phyloP scores from a whole-genome alignment of 2,329 filamentous ascomycete species.

The Sordariomycetes sp. region DNA sequence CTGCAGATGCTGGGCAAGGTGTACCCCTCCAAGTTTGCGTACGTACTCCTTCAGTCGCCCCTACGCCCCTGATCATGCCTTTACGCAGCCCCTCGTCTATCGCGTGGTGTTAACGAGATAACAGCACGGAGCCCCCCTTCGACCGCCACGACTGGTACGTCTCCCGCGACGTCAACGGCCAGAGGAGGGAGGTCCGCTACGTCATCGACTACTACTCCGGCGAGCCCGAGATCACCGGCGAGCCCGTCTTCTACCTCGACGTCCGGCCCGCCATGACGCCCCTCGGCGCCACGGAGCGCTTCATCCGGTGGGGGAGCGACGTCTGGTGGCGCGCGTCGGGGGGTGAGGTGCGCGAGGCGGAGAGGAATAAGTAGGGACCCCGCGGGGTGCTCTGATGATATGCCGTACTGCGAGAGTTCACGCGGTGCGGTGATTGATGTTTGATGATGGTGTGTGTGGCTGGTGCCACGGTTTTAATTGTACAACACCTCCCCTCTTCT shows the following conservation, averaged over 20 bases:
- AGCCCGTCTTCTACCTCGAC: slow-evolving; percentile 92
- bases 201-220: slow-evolving; percentile 95
- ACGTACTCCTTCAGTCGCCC: slow-evolving; percentile 20
- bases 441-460: neutral
- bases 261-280: slow-evolving; percentile 83
- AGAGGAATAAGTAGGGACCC: neutral
- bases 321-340: slow-evolving; percentile 87
- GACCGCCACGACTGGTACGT: slow-evolving; percentile 98
- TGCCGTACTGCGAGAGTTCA: neutral
- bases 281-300: slow-evolving; percentile 63
- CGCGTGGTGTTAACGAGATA: too few relatives aligned
- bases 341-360: slow-evolving; percentile 42
- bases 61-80: too few relatives aligned
- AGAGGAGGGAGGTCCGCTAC: slow-evolving; percentile 71
- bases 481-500: neutral
- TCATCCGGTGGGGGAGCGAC: slow-evolving; percentile 83
- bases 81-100: neutral
- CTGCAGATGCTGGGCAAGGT: slow-evolving; percentile 66
- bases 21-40: slow-evolving; percentile 71
- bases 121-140: slow-evolving; percentile 71
- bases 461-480: neutral
- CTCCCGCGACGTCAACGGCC: slow-evolving; percentile 53
- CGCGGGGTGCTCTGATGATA: neutral
- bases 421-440: neutral
- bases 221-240: slow-evolving; percentile 66